phyloP scores from a whole-genome alignment of 2,329 filamentous ascomycete genomes.

The Thelonectria blattea region DNA sequence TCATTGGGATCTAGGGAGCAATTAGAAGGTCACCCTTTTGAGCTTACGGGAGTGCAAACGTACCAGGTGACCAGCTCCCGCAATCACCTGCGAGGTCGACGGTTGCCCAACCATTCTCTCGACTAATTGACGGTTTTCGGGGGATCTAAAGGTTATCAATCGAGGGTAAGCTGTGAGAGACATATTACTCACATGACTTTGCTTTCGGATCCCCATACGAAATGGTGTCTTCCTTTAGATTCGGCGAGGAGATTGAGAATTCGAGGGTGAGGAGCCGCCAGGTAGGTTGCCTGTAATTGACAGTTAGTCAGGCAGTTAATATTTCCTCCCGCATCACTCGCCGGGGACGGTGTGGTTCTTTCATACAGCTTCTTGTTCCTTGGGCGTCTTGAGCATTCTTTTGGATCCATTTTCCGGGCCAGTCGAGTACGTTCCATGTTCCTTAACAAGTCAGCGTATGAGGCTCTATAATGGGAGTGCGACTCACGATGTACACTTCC shows the following conservation, averaged over 20 bases:
- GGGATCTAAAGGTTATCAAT: not conserved
- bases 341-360: not conserved
- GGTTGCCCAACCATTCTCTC: constrained; percentile 1
- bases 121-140: constrained; percentile 4
- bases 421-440: not conserved
- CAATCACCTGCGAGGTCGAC: constrained; percentile 8
- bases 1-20: constrained; percentile 7
- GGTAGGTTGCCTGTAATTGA: constrained; percentile 9
- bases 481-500: constrained; percentile 6
- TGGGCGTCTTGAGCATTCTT: constrained; percentile 8
- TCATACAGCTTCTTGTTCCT: constrained; percentile 10
- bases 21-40: not conserved
- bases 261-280: constrained; percentile 6
- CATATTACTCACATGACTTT: constrained; percentile 6
- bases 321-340: too few species aligned
- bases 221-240: constrained; percentile 9
- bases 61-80: constrained; percentile 13
- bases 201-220: constrained; percentile 12
- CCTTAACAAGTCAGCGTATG: not conserved
- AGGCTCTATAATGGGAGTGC: too few species aligned
- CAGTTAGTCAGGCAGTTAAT: not conserved
- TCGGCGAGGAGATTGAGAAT: not conserved
- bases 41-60: not conserved
- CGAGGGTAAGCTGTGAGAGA: not conserved
- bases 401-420: not conserved